Evolutionary conservation across 2,329 filamentous ascomycete genomes (phyloP), one percentile per base, ranked within the genome.

Genomic region (Aureobasidium uvarum): DNA sequence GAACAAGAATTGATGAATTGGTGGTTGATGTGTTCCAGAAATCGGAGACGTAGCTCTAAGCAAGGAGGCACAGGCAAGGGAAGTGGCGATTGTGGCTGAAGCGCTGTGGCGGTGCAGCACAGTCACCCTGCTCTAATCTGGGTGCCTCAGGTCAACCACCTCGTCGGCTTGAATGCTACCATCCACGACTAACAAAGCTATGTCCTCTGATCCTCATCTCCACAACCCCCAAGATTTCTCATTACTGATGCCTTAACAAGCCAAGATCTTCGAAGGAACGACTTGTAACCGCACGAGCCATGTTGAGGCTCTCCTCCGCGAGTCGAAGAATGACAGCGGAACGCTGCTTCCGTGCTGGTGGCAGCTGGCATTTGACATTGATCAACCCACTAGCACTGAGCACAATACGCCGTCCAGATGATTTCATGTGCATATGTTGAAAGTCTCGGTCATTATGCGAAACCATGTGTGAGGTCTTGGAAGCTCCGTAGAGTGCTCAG

Each of bases 41-140:
- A 33, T 51, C 52, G 59, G 45, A 62, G 59, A 62, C 59, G 59
- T 62, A 36, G 38, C 10, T 13, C 33, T 36, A 58, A 13, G 38
- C 54, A 39, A 41, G 20, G 36, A 39, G 36, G 23, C 23, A 39
- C 36, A 25, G 52, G 33, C 14, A n/a, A 25, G 20, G 46, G 46
- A 10, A 31, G 48, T 51, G 28, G 48, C 48, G 31, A 51, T 31
- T 51, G 48, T 33, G 48, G 48, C 48, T 51, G 48, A 5, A 51
- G 10, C 2, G 48, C 10, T 51, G 48, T 51, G 48, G 48, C 48
- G 48, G 48, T 51, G 48, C 16, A 5, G 4, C 1, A 18, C 1
- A 14, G 16, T n/a, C 48, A 51, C 48, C 48, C 48, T 51, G 48
- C 25, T 51, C 25, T 28, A 8, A 1, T 23, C 25, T 25, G 14